Evolutionary conservation across 371 early-diverging fungal genomes (phyloP), one percentile per base, ranked within the genome.

Genomic region (Zychaea mexicana): DNA sequence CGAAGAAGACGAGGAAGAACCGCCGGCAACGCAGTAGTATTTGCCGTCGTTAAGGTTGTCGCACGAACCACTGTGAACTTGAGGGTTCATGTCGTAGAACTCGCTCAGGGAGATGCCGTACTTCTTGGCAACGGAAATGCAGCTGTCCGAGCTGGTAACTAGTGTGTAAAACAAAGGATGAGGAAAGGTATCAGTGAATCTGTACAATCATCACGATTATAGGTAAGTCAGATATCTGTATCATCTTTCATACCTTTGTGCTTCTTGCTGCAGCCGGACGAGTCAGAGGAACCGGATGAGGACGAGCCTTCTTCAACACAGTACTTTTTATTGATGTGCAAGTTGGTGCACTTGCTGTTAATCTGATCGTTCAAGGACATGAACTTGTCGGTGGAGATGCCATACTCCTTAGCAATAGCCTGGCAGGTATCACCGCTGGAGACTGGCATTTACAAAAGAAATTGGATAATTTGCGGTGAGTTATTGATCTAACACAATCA

Each of bases 261-360:
- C 8, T 42, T 49, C 64, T 70, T 62, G 55, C 54, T 27, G 45
- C 70, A 70, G 33, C 61, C 57, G 36, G 68, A 62, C 0, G 66
- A 58, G n/a, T 32, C 39, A 30, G 55, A 47, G 30, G 38, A 28
- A 21, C n/a, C n/a, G 24, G 66, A 60, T 17, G 27, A 53, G 32
- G 59, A 52, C n/a, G 67, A 61, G 12, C 72, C 68, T 27, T 57
- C 61, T 32, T 62, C 49, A 26, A 79, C 74, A 62, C 79, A 79
- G 66, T 79, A 79, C 24, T 71, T 71, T 60, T 79, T 77, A 13
- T 75, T 70, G 65, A 64, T 66, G 54, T 73, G 70, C 52, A 80
- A 57, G 57, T 80, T 80, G 12, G 73, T 69, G 63, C 79, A 78
- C 21, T 70, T 49, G 59, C 54, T 52, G 61, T 80, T 80, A 61